These are phyloP conservation scores for Boletus bicolor DNA, from an alignment of 768 basidiomycete genomes.

Conservation along the genomic window DNA sequence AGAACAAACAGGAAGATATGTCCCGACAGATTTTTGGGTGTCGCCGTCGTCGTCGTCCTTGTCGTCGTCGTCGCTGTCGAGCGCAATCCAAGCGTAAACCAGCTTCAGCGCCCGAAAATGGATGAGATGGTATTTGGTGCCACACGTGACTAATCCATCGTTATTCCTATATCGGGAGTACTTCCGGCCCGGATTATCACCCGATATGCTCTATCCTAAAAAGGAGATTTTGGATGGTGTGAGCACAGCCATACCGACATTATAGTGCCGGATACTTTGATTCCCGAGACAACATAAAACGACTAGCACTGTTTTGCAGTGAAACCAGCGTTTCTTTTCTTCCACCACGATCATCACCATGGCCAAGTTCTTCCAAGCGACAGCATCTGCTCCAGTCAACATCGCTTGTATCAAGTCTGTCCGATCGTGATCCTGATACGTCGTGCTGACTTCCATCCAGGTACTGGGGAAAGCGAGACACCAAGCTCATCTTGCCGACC, in stretches of 20 bases:
- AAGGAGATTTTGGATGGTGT: slow-evolving; percentile 11
- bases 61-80: slow-evolving; percentile 16
- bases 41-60: slow-evolving; percentile 11
- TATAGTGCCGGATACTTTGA: slow-evolving; percentile 1
- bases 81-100: slow-evolving; percentile 17
- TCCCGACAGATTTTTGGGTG: slow-evolving; percentile 15
- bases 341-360: slow-evolving; percentile 33
- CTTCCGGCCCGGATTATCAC: slow-evolving; percentile 11
- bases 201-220: slow-evolving; percentile 1
- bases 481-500: slow-evolving; percentile 90
- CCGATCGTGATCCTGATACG: neutral
- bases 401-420: slow-evolving; percentile 96
- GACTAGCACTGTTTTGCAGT: neutral
- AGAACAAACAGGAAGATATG: slow-evolving; percentile 18
- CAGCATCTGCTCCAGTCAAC: slow-evolving; percentile 91
- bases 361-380: slow-evolving; percentile 70
- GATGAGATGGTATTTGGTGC: slow-evolving; percentile 7
- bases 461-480: slow-evolving; percentile 99
- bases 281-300: slow-evolving; percentile 14
- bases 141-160: slow-evolving; percentile 18
- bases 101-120: slow-evolving; percentile 30
- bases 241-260: slow-evolving; percentile 21
- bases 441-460: slow-evolving; percentile 38
- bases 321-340: slow-evolving; percentile 1
- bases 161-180: slow-evolving; percentile 11